Percentiles rank a stretch among this genome's conserved stretches.
These are phyloP conservation scores for Solanum pennellii DNA, from an alignment of 257 asterid genomes.

Conservation along the genomic window DNA sequence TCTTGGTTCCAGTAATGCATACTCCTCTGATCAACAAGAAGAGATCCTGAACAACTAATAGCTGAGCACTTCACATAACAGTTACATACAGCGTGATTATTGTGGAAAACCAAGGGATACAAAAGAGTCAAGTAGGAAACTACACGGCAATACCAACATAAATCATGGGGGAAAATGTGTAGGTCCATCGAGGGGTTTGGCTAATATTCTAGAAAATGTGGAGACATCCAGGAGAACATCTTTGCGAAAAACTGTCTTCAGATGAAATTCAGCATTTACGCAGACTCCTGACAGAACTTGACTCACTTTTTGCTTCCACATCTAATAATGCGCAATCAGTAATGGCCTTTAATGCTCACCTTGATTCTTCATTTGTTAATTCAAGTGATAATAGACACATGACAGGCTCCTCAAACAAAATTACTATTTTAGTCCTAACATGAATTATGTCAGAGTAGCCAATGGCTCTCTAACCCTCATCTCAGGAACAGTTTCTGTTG, in stretches of 20 bases:
- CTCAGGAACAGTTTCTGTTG: not conserved
- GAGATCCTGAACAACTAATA: not conserved
- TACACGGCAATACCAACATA: not conserved
- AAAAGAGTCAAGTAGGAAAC: not conserved
- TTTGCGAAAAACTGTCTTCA: not conserved
- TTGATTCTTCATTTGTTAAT: not conserved
- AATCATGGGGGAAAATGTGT: not conserved
- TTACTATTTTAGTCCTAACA: not conserved
- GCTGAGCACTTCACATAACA: not conserved
- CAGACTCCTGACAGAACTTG: not conserved
- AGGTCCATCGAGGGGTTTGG: not conserved
- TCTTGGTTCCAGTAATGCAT: not conserved
- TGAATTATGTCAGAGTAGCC: not conserved
- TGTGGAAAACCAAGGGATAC: not conserved
- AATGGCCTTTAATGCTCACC: not conserved
- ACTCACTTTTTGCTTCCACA: not conserved
- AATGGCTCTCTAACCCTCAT: not conserved
- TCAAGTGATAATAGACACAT: not conserved
- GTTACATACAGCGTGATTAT: not conserved
- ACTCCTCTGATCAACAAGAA: not conserved
- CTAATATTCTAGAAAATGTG: not conserved
- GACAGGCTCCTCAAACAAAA: not conserved
- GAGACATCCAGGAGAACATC: not conserved
- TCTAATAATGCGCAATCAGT: not conserved
- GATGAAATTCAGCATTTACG: not conserved